Base-by-base conservation (phyloP, 1,284 basidiomycete genomes). In the Phellopilus nigrolimitatus region DNA sequence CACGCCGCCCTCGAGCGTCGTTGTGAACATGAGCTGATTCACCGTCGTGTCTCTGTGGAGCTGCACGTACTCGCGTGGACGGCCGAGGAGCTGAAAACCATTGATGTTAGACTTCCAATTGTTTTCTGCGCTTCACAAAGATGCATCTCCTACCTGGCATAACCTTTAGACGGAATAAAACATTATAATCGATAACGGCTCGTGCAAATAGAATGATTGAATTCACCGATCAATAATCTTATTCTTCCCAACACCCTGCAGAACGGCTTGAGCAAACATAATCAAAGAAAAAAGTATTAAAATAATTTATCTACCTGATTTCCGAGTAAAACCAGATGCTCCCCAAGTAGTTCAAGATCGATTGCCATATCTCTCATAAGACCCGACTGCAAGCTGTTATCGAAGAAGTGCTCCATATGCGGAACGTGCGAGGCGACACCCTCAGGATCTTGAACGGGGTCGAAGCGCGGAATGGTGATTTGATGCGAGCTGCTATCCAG, bases 51-150 rank as follows among this genome's bases (percentile, higher is more conserved):
- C 82, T 24, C 80, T 72, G 60, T 84, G 82, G 0, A 84, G 70
- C 58, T 84, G 82, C 33, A 82, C 76, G 57, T 84, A 84, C 66
- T 84, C 81, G 59, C 80, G 66, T n/a, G 81, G 81, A 7, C 80
- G 71, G 34, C 72, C 67, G 6, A 84, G 67, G 21, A 83, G 72
- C 76, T 82, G 39, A 3, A 36, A n/a, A 30, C 37, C 19, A 46
- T 30, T 21, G 25, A 41, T 1, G 39, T 25, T 21, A 33, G 25
- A 42, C 48, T 12, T 8, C 15, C 9, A 47, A 17, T 7, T 22
- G 24, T n/a, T n/a, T n/a, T n/a, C n/a, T n/a, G n/a, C n/a, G n/a
- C n/a, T n/a, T n/a, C n/a, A 8, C 17, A 24, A 40, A 42, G 15
- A 1, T n/a, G n/a, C 5, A 19, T 57, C n/a, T 24, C 48, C 47